Evolutionary conservation across 352 stramenopile genomes (phyloP), one percentile per base, ranked within the genome.

Genomic region (Pythium myriotylum): DNA sequence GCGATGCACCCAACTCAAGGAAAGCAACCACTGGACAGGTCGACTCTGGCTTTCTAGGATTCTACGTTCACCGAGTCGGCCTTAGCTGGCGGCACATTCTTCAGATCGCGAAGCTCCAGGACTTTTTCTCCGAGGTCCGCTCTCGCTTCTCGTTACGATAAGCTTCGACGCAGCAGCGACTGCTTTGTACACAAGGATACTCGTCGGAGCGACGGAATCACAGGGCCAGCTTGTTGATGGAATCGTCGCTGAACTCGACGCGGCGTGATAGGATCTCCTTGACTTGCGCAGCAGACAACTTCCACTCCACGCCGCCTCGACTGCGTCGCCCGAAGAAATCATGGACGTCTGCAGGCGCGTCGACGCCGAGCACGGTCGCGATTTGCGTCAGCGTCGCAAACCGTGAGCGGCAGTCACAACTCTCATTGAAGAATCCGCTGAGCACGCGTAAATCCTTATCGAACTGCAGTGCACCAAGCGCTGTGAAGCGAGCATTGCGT

Each of bases 401-500:
- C 8, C 65, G 60, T 33, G 81, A 70, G 50, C 80, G 80, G 39
- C 79, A 72, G 53, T 91, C 71, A 60, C 80, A 76, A 7, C 55
- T 72, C 39, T 73, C 67, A 19, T 57, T 73, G 51, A 95, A 88
- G 68, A 90, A 89, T 12, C 62, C 77, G 22, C 52, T 79, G 12
- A 95, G 62, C 40, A 92, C 73, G 47, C 87, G 85, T 50, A 95
- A 29, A 57, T 95, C 87, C 60, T 95, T 95, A 65, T 95, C 87
- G 19, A 94, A 89, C 51, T 95, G 87, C 3, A 95, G 67, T 20
- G 87, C 85, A 17, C 87, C 87, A 23, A 95, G 81, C 60, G 92
- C 85, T 24, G 88, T 92, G 61, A 94, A 87, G 14, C 79, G 77
- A 51, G 73, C 64, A 29, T 63, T 62, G n/a, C 74, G 74, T 19